A percentile compares a stretch with the other conserved stretches of the same genome.
Conservation (phyloP, 2,329 filamentous ascomycete species). For the Aciculosporium take region DNA sequence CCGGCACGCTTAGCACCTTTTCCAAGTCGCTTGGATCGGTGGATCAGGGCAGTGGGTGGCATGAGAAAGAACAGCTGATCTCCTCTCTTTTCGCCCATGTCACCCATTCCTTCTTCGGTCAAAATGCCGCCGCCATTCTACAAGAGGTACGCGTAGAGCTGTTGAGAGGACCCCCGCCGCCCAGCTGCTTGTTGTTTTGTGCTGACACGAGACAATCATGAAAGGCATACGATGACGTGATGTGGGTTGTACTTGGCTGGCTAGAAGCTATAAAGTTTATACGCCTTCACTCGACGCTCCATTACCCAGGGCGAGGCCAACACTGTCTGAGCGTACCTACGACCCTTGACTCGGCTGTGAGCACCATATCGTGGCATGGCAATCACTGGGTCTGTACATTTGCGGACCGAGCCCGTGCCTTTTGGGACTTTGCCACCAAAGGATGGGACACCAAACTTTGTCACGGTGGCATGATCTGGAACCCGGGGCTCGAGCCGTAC, state of each 20-base stretch:
- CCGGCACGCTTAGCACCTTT: conserved; percentile 57
- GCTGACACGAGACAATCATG: background rate
- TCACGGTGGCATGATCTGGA: conserved; percentile 84
- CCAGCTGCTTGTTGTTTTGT: no score
- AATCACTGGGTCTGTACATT: conserved; percentile 61
- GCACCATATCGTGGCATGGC: conserved; percentile 53
- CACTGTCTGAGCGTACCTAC: conserved; percentile 5
- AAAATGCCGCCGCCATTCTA: conserved; percentile 61
- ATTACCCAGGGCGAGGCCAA: conserved; percentile 31
- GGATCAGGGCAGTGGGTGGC: conserved; percentile 24
- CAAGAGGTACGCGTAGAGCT: conserved; percentile 37
- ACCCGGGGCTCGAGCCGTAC: conserved; percentile 63
- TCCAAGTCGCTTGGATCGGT: conserved; percentile 39
- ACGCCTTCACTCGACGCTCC: conserved; percentile 47
- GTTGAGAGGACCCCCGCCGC: no score
- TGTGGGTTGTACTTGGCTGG: conserved; percentile 92
- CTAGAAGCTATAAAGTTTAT: conserved; percentile 70
- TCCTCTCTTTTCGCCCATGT: conserved; percentile 69
- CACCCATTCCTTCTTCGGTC: conserved; percentile 70
- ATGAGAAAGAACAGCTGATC: conserved; percentile 60
- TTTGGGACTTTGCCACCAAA: conserved; percentile 65
- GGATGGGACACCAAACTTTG: conserved; percentile 79
- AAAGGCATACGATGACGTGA: conserved; percentile 85
- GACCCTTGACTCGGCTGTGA: conserved; percentile 9
- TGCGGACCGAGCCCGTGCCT: conserved; percentile 68